These are phyloP conservation scores for Macaranga tanarius DNA, from an alignment of 441 rosid genomes.

Conservation along the genomic window DNA sequence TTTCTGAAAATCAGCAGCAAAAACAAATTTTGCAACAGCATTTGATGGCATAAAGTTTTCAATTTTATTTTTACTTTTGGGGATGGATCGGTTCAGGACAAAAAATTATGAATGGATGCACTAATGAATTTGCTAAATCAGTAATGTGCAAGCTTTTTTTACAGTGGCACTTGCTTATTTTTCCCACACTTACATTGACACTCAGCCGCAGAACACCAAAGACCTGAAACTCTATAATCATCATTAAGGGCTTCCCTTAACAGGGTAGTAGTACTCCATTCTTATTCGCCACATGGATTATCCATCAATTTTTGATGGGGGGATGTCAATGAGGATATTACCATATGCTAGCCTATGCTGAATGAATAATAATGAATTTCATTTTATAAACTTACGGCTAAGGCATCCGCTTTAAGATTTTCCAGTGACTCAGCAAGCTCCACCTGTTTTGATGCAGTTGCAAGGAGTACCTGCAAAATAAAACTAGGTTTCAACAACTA, in stretches of 20 bases:
- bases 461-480: constrained; percentile 68
- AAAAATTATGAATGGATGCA: too few species aligned
- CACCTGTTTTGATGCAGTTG: constrained; percentile 88
- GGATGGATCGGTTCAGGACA: too few species aligned
- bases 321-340: background rate
- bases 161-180: background rate
- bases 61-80: background rate
- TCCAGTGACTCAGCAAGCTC: constrained; percentile 88
- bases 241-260: background rate
- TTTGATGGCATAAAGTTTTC: too few species aligned
- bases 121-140: too few species aligned
- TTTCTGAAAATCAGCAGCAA: background rate
- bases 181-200: background rate
- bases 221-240: background rate
- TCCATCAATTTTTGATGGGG: background rate
- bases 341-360: background rate
- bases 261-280: background rate
- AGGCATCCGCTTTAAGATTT: constrained; percentile 49
- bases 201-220: background rate
- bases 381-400: constrained; percentile 50
- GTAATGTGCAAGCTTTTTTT: too few species aligned
- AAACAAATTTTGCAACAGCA: too few species aligned
- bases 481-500: constrained; percentile 10
- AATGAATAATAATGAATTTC: background rate
- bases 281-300: background rate